phyloP scores from a whole-genome alignment of 2,329 filamentous ascomycete genomes.

The Aspergillus ochraceoroseus region DNA sequence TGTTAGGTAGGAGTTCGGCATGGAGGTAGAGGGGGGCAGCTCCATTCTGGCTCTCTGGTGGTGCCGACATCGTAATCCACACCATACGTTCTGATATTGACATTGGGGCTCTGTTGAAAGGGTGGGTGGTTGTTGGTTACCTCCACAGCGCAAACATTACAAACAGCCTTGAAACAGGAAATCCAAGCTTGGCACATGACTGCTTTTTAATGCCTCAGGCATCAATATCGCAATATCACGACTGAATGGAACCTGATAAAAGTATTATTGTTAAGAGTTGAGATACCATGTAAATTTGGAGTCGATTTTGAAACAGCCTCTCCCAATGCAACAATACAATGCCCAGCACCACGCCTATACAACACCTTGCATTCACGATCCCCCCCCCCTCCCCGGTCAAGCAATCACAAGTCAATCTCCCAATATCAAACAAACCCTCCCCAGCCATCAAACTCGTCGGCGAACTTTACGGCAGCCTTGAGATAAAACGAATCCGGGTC shows the following conservation, averaged over 20 bases:
- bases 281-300: too few relatives aligned
- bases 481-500: conserved; percentile 45
- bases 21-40: conserved; percentile 44
- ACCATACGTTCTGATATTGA: too few relatives aligned
- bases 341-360: too few relatives aligned
- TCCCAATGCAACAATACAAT: too few relatives aligned
- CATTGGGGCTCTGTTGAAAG: too few relatives aligned
- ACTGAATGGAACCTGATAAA: too few relatives aligned
- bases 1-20: conserved; percentile 57
- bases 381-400: too few relatives aligned
- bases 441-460: conserved; percentile 59
- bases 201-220: conserved; percentile 1
- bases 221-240: not conserved
- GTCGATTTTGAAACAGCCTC: too few relatives aligned
- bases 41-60: not conserved
- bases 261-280: too few relatives aligned
- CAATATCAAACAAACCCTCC: conserved; percentile 48
- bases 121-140: not conserved
- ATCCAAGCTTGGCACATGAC: too few relatives aligned
- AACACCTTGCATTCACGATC: too few relatives aligned
- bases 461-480: conserved; percentile 49
- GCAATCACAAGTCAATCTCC: too few relatives aligned
- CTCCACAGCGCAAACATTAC: conserved; percentile 14
- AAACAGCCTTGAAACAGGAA: conserved; percentile 6
- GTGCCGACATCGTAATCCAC: not conserved